Conservation (phyloP, 176 grass and related monocot genomes). For the Triticum urartu region DNA sequence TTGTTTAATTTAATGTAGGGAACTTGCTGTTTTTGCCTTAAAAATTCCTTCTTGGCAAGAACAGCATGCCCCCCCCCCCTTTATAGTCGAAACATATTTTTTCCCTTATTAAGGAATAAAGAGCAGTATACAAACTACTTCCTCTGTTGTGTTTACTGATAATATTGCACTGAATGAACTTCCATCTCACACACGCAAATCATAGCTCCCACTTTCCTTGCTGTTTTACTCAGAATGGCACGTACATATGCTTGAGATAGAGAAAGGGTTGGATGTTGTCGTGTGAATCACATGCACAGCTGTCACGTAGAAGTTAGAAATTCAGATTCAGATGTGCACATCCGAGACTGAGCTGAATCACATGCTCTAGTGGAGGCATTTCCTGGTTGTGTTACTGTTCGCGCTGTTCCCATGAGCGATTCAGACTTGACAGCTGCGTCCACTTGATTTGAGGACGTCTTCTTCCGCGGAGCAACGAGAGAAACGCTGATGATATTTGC, state of each 20-base stretch:
- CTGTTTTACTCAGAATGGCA: neutral
- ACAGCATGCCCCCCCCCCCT: neutral
- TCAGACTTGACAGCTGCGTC: conserved; percentile 14
- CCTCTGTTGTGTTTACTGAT: conserved; percentile 3
- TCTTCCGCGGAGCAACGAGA: conserved; percentile 24
- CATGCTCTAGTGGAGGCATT: neutral
- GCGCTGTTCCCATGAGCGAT: neutral
- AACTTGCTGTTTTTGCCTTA: conserved; percentile 28
- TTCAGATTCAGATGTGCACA: neutral
- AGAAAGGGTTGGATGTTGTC: neutral
- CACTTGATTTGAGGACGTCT: conserved; percentile 22
- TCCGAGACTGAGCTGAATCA: neutral
- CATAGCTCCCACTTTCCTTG: neutral
- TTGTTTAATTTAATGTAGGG: neutral
- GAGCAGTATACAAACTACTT: neutral
- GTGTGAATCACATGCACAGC: neutral
- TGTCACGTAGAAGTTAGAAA: neutral
- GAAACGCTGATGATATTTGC: neutral
- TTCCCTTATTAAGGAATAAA: neutral
- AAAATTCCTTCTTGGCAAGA: conserved; percentile 13
- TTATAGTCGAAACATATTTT: neutral
- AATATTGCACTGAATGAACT: neutral
- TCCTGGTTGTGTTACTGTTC: neutral
- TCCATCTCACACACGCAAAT: neutral
- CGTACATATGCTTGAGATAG: conserved; percentile 3